Evolutionary conservation across 495 filamentous ascomycete species (phyloP).

Genomic region (Barbatosphaeria neglecta): DNA sequence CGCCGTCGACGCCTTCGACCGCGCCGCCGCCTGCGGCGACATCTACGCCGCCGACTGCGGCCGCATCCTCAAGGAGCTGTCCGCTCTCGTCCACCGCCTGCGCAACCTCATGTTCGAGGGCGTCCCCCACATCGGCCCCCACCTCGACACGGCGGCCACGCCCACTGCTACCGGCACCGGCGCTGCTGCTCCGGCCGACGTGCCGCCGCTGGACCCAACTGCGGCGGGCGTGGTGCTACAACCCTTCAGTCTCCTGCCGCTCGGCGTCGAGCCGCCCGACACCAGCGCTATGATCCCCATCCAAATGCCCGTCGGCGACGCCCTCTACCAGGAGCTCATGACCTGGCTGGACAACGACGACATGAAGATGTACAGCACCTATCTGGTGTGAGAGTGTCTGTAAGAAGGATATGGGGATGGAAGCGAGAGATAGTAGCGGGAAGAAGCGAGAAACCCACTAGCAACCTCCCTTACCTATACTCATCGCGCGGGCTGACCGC

Average conservation of each 20-base stretch:
- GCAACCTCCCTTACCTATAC: too few species aligned
- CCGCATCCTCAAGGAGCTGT: slow-evolving; percentile 13
- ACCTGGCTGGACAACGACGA: background rate
- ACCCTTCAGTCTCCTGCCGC: background rate
- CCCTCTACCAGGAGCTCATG: background rate
- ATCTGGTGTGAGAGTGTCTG: background rate
- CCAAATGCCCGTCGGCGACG: background rate
- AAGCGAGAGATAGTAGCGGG: too few species aligned
- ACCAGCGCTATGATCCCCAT: background rate
- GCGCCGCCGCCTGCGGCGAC: slow-evolving; percentile 11
- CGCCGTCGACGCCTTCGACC: slow-evolving; percentile 16
- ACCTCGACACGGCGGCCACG: too few species aligned
- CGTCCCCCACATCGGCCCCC: background rate
- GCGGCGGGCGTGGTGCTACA: background rate
- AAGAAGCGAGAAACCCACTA: too few species aligned
- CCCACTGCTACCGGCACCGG: too few species aligned
- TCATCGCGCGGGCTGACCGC: too few species aligned
- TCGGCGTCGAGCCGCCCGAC: background rate
- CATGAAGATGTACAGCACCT: background rate
- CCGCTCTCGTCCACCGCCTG: slow-evolving; percentile 9
- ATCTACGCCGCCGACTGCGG: slow-evolving; percentile 16
- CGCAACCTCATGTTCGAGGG: slow-evolving; percentile 9
- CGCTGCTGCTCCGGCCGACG: too few species aligned
- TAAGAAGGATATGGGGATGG: too few species aligned
- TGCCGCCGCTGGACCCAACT: background rate